Evolutionary conservation across 306 rosid species (phyloP), one percentile per base, ranked within the genome.

Genomic region (Cucumis hystrix): DNA sequence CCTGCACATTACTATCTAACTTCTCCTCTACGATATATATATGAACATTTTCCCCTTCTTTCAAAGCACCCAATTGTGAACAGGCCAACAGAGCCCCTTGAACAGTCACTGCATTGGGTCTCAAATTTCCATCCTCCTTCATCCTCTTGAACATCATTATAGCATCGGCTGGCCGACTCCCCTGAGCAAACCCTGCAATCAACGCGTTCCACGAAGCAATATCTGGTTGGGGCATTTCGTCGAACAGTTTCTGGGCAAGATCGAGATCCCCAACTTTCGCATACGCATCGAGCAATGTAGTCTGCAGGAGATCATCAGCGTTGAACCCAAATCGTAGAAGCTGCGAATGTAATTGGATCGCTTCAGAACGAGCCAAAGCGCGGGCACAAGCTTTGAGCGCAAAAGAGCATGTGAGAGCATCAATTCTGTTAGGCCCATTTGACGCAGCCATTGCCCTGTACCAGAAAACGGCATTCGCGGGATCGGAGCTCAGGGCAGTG

Each of bases 341-440:
- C 74, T 83, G 97, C 17, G 97, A 87, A 78, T 94, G 98, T 8
- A 94, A 59, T 84, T 89, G 91, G 21, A 76, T 56, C 14, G 91
- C 91, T 86, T 89, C 96, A 5, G 43, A 77, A 16, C 72, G 72
- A 35, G 96, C 97, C 77, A 94, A 79, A 1, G 92, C 88, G 61
- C 97, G 96, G 10, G 95, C 97, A 59, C 98, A 94, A 0, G 89
- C 98, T 83, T 91, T 91, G 45, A 94, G 89, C 15, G 88, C 82
- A 55, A 92, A 92, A 11, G 98, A 94, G 81, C 96, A 91, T 0
- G 96, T 82, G 71, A 94, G 84, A 78, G 97, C 97, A 40, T 94
- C 98, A 2, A 86, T 78, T 83, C 64, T 86, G 14, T 57, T 82
- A 60, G 81, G 63, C 45, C 84, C 74, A 47, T 82, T 87, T 13